Evolutionary conservation across 768 basidiomycete genomes (phyloP).

Genomic region (Naganishia randhawae): DNA sequence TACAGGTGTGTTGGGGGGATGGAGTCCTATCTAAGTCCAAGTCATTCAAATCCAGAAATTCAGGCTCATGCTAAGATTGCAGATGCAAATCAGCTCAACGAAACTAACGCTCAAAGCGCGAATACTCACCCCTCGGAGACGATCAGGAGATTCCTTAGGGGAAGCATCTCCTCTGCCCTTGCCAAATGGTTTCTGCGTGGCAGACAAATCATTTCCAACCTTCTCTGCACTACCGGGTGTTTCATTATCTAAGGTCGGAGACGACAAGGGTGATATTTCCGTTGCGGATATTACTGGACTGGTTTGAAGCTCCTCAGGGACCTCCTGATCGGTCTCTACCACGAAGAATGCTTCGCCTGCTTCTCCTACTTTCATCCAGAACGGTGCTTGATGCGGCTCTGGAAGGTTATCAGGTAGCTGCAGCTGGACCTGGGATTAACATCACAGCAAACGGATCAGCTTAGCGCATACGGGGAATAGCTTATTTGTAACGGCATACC

Average conservation of each 20-base stretch:
- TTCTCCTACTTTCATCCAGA: slow-evolving; percentile 97
- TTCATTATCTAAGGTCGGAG: slow-evolving; percentile 20
- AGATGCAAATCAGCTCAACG: neutral
- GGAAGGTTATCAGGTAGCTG: slow-evolving; percentile 60
- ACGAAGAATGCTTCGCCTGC: slow-evolving; percentile 99
- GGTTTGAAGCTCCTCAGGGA: slow-evolving; percentile 88
- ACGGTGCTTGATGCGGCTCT: slow-evolving; percentile 61
- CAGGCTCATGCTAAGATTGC: slow-evolving; percentile 54
- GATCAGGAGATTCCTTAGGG: too few relatives aligned
- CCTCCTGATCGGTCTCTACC: slow-evolving; percentile 91
- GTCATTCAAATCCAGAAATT: slow-evolving; percentile 79
- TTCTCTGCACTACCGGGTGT: neutral
- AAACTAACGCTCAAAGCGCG: too few relatives aligned
- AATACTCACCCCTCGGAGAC: neutral
- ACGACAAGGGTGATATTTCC: slow-evolving; percentile 34
- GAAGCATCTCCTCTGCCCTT: slow-evolving; percentile 29
- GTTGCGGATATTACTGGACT: slow-evolving; percentile 67
- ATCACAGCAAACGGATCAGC: neutral
- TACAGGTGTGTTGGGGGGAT: neutral
- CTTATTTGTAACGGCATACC: slow-evolving; percentile 53
- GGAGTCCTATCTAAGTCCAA: neutral
- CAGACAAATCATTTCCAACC: slow-evolving; percentile 13
- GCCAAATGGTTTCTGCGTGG: slow-evolving; percentile 46
- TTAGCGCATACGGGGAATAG: neutral
- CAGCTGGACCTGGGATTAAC: slow-evolving; percentile 67